Evolutionary conservation across 805 yeast genomes (phyloP).

Genomic region (Schwanniomyces vanrijiae): DNA sequence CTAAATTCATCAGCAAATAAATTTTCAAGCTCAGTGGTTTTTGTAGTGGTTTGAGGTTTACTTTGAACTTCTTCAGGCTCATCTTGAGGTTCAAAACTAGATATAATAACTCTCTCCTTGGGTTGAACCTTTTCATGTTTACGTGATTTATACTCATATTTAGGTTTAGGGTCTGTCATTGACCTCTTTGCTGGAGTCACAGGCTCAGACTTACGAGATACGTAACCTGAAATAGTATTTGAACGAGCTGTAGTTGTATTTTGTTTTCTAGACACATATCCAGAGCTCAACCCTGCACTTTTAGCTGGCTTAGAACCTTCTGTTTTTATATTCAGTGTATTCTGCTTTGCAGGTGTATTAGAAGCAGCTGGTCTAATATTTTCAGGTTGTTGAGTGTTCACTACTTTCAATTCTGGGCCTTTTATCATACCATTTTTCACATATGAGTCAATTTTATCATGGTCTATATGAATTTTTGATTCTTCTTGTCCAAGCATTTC

Average conservation of each 20-base stretch:
- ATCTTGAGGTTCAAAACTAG: constrained; percentile 13
- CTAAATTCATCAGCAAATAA: constrained; percentile 32
- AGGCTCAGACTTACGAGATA: constrained; percentile 18
- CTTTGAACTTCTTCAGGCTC: constrained; percentile 8
- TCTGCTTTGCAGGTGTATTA: neutral
- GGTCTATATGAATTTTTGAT: constrained; percentile 12
- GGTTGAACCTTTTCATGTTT: constrained; percentile 29
- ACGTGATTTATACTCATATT: constrained; percentile 35
- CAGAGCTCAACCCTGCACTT: constrained; percentile 20
- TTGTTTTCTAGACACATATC: constrained; percentile 29
- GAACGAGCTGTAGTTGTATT: constrained; percentile 7
- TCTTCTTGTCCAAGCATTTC: constrained; percentile 9
- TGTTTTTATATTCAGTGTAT: neutral
- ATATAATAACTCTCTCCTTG: constrained; percentile 37
- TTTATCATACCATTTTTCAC: constrained; percentile 29
- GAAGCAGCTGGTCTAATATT: neutral
- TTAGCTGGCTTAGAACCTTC: constrained; percentile 7
- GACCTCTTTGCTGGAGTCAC: constrained; percentile 9
- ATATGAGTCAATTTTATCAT: constrained; percentile 15
- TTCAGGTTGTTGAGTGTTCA: neutral
- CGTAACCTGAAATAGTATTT: constrained; percentile 13
- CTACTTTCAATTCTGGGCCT: constrained; percentile 25
- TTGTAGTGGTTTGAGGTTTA: constrained; percentile 4
- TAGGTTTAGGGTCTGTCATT: constrained; percentile 11
- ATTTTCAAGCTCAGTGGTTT: constrained; percentile 25